phyloP scores from a whole-genome alignment of 2,329 filamentous ascomycete species.

The Aspergillus sp. region DNA sequence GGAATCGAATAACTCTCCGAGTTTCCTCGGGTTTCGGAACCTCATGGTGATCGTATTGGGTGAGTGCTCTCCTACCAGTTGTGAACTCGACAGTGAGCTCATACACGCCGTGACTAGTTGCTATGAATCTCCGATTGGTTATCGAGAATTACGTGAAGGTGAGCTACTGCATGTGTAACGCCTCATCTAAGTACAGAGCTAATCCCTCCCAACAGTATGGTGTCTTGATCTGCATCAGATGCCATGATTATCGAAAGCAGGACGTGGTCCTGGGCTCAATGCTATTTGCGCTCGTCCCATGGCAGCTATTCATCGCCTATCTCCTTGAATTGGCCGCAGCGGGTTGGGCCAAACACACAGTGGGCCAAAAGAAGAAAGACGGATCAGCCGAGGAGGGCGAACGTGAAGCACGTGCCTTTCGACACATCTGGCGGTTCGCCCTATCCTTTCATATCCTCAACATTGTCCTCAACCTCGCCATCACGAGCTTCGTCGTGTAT shows the following conservation, averaged over 20 bases:
- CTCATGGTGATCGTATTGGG: slow-evolving; percentile 91
- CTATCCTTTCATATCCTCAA: slow-evolving; percentile 81
- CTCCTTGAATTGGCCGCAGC: slow-evolving; percentile 84
- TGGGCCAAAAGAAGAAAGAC: slow-evolving; percentile 58
- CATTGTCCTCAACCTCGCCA: slow-evolving; percentile 73
- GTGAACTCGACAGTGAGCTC: slow-evolving; percentile 1
- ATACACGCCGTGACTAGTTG: slow-evolving; percentile 56
- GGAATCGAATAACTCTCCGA: slow-evolving; percentile 71
- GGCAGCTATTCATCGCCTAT: slow-evolving; percentile 86
- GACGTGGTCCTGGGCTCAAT: slow-evolving; percentile 74
- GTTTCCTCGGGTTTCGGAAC: slow-evolving; percentile 91
- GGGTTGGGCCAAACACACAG: slow-evolving; percentile 68
- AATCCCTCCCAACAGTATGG: slow-evolving; percentile 66
- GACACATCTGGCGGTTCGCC: slow-evolving; percentile 74
- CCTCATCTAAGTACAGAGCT: neutral
- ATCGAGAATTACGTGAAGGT: slow-evolving; percentile 97
- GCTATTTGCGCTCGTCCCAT: slow-evolving; percentile 84
- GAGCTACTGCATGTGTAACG: slow-evolving; percentile 10
- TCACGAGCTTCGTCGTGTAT: slow-evolving; percentile 85
- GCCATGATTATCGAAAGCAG: slow-evolving; percentile 79
- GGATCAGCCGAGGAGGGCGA: slow-evolving; percentile 57
- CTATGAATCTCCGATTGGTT: slow-evolving; percentile 88
- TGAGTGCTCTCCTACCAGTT: slow-evolving; percentile 41
- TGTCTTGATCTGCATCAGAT: slow-evolving; percentile 85
- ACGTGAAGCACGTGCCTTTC: slow-evolving; percentile 63